Evolutionary conservation across 1,139 yeast species (phyloP), one percentile per base, ranked within the genome.

Genomic region (Candida tetrigidarum): DNA sequence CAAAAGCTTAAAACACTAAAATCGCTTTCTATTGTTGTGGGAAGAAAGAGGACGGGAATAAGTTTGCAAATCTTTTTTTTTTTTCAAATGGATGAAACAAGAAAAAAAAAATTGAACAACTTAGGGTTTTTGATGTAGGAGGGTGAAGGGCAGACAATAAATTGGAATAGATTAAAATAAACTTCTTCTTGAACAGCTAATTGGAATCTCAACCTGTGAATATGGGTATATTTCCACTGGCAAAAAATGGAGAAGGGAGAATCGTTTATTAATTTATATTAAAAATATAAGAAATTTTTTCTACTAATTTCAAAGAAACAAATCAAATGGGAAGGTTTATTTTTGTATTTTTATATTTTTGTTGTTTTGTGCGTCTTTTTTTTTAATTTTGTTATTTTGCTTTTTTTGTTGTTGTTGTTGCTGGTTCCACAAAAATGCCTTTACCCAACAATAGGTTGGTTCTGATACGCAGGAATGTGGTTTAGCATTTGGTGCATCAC

Each of bases 241-340:
- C 14, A 8, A 11, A 6, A 6, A 12, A 28, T n/a, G 12, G 18
- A 32, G 10, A 12, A 23, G 35, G 35, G 23, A 18, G 35, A 18
- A 32, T 32, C 14, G 35, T 32, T 32, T 32, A 32, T 8, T 32
- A 32, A 32, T 32, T 32, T 32, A 32, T 32, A 32, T 32, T 32
- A 32, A 19, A 32, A 10, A 11, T 16, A 29, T n/a, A 11, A 28
- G 7, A 30, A 32, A 32, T 14, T 14, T 32, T 19, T 32, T 16
- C 23, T 32, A 32, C 22, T 8, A 28, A 32, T 32, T 32, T 32
- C 35, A 32, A 18, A 16, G 22, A 18, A 32, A 9, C 7, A 32
- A 32, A 18, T 11, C 22, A 32, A 32, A 32, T 18, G 23, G 18
- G n/a, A 16, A 11, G n/a, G 33, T 29, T 27, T 14, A 7, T 10